Conservation (phyloP, 31 red algal species). For the Endocladia muricata region DNA sequence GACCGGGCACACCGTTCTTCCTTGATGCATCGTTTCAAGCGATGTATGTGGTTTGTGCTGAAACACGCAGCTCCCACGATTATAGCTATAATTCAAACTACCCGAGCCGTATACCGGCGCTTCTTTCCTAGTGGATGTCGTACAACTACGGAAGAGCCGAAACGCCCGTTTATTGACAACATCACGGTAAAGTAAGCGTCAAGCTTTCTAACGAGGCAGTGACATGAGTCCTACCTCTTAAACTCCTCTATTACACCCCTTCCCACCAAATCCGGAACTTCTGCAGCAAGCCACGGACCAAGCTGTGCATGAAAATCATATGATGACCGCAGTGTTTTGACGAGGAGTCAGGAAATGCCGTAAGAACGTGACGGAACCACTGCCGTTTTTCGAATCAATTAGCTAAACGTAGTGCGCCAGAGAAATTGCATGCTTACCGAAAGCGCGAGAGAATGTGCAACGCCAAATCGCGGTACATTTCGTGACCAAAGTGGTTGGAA, state of each 20-base stretch:
- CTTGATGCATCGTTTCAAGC: background rate
- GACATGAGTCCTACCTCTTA: no score
- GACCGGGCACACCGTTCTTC: background rate
- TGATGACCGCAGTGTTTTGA: no score
- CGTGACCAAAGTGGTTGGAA: constrained; percentile 92
- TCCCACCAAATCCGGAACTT: constrained; percentile 89
- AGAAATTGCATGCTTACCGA: no score
- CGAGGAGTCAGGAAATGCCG: no score
- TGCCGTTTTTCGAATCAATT: no score
- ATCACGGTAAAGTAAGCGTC: no score
- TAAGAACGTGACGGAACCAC: no score
- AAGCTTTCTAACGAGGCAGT: no score
- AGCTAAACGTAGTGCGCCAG: no score
- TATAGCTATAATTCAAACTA: background rate
- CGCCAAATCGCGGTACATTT: constrained; percentile 86
- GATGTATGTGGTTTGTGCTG: background rate
- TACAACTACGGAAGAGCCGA: no score
- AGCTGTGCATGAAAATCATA: constrained; percentile 31
- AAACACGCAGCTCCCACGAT: background rate
- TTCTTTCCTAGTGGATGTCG: no score
- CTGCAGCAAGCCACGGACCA: constrained; percentile 93
- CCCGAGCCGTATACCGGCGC: background rate
- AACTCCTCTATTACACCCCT: constrained; percentile 88
- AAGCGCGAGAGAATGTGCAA: constrained; percentile 88
- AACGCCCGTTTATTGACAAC: no score